Evolutionary conservation across 78 protist species (phyloP).

Genomic region (Dictyostelium firmibasis): DNA sequence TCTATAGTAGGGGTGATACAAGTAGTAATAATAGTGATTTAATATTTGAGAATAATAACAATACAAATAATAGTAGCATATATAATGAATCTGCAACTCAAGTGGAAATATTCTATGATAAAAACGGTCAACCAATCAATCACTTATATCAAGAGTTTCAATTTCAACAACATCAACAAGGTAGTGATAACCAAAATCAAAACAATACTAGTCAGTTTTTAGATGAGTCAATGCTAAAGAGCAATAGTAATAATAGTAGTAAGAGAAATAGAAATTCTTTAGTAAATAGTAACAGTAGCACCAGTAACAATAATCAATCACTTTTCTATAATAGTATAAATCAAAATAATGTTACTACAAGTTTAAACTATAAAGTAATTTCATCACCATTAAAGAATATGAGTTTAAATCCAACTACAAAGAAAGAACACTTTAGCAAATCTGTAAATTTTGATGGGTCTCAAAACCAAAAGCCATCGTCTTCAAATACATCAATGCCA

Average conservation of each 20-base stretch:
- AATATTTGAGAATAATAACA: background rate
- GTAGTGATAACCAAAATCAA: background rate
- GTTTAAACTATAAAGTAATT: background rate
- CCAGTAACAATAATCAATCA: background rate
- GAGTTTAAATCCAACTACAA: background rate
- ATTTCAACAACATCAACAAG: background rate
- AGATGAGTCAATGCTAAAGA: background rate
- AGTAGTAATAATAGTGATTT: background rate
- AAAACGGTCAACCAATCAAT: conserved; percentile 1
- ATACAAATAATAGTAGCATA: background rate
- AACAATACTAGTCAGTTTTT: background rate
- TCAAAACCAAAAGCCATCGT: background rate
- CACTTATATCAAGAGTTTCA: background rate
- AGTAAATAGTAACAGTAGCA: background rate
- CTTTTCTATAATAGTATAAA: background rate
- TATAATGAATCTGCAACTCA: background rate
- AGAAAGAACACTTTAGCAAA: background rate
- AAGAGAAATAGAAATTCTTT: background rate
- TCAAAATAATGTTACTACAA: background rate
- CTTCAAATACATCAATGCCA: background rate
- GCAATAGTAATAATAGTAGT: background rate
- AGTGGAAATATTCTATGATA: background rate
- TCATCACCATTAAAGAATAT: background rate
- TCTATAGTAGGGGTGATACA: background rate
- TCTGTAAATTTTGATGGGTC: background rate